Evolutionary conservation across 2,329 filamentous ascomycete species (phyloP), one percentile per base, ranked within the genome.

Genomic region (Fusarium dlaminii): DNA sequence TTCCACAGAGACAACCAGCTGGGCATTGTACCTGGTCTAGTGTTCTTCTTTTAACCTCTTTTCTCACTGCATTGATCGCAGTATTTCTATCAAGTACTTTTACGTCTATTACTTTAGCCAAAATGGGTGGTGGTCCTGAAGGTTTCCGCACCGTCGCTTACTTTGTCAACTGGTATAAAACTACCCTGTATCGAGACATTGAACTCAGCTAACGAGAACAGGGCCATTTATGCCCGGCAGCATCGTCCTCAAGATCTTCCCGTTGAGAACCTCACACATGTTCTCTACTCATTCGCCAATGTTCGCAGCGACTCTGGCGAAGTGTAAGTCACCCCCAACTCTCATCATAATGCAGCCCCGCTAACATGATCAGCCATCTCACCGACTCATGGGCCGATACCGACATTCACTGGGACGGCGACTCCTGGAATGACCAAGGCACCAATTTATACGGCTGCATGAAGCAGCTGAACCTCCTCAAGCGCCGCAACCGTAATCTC

Each of bases 201-300:
- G 51, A 55, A 36, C 60, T 22, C 52, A 39, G 43, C 54, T 63
- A 57, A 54, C 12, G 17, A 55, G 37, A 39, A 32, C 61, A 86
- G 87, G 94, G 94, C 93, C 73, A 96, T 97, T 76, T 98, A 98
- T 82, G 94, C 87, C 43, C 91, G 95, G 63, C 92, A 96, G 78
- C 93, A 96, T 80, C 89, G 91, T n/a, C 95, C 95, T 0, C 93
- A 97, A 79, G 91, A 97, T 80, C 88, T 98, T 11, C 93, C 94
- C 1, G 90, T 88, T 8, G 89, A 95, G 62, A 92, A 94, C 63
- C 89, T 98, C 46, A 98, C 95, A 0, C 96, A 98, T 79, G 84
- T 98, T 9, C 90, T 98, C 22, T 98, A 98, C 75, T 87, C 95
- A 22, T 98, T 98, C 83, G 96, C 94, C 79, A 97, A 98, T 80